Evolutionary conservation across 2,329 filamentous ascomycete genomes (phyloP).

Genomic region (Zasmidium angulare): DNA sequence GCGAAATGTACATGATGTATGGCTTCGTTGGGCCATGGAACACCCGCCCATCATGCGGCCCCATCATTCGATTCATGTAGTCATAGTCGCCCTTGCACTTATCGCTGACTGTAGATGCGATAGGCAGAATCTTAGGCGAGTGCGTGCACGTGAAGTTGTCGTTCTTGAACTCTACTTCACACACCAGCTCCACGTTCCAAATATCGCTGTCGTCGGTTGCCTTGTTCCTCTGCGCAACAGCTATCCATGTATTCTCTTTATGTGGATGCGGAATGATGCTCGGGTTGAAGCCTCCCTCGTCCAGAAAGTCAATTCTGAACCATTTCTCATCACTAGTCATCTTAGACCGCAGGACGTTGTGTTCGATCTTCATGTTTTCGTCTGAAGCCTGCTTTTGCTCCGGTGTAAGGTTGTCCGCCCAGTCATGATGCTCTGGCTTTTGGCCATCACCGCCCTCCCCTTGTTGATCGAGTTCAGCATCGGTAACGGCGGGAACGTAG

Average conservation of each 20-base stretch:
- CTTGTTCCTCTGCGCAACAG: slow-evolving; percentile 16
- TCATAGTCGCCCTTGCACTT: slow-evolving; percentile 37
- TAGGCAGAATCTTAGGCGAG: slow-evolving; percentile 9
- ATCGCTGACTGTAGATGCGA: slow-evolving; percentile 6
- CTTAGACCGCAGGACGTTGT: slow-evolving; percentile 3
- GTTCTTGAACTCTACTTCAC: slow-evolving; percentile 1
- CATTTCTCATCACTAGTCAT: slow-evolving; percentile 6
- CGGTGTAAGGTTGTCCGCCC: slow-evolving; percentile 1
- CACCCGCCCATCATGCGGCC: slow-evolving; percentile 59
- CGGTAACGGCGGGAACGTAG: neutral
- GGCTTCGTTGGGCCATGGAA: slow-evolving; percentile 53
- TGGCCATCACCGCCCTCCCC: neutral
- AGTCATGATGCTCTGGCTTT: neutral
- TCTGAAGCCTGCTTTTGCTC: slow-evolving; percentile 7
- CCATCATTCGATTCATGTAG: slow-evolving; percentile 30
- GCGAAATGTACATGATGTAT: slow-evolving; percentile 55
- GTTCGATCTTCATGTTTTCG: slow-evolving; percentile 8
- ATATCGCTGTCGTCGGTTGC: slow-evolving; percentile 7
- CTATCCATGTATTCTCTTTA: slow-evolving; percentile 12
- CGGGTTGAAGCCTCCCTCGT: slow-evolving; percentile 8
- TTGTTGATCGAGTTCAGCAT: neutral
- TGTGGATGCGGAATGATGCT: slow-evolving; percentile 12
- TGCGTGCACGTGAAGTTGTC: neutral
- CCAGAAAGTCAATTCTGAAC: slow-evolving; percentile 10
- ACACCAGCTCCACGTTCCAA: slow-evolving; percentile 6